Base-by-base conservation (phyloP, 1,139 yeast species). In the Blastobotrys elegans region DNA sequence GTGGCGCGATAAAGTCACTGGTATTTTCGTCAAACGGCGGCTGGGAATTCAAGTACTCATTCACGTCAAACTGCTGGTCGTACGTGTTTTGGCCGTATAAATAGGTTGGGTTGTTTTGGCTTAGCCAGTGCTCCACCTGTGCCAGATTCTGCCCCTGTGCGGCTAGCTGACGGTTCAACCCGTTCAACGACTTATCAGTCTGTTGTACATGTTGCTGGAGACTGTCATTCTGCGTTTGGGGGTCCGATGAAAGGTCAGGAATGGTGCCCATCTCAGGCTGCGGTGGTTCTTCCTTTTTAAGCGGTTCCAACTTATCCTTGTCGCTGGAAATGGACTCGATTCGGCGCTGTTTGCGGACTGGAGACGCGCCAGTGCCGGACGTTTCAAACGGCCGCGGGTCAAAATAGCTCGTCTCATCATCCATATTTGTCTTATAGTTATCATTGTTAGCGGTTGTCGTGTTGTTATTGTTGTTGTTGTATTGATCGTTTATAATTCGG, bases 81-180 rank as follows among this genome's bases (percentile, higher is more conserved):
- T 26, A 16, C 17, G 22, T 8, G 11, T 32, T 10, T 5, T 18
- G 21, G 20, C 11, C 43, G 17, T 39, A 21, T 16, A 13, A 14
- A 24, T 31, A 31, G 13, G 13, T 24, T 4, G 42, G 41, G 3
- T 29, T 13, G 38, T 21, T 39, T 10, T 32, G 32, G 7, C 40
- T 32, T 29, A 44, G 27, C 47, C 42, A 38, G 17, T 44, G 38
- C 33, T 44, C 47, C 17, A 44, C 43, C 26, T 38, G 38, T 7
- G 24, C 34, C 31, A 44, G 30, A 14, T 26, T 38, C 14, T 38
- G 32, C 3, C 33, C 42, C 24, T 44, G 47, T 16, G 22, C 16
- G 16, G 21, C 18, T 11, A 43, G 16, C 31, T 16, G 24, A 3
- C 22, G 33, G 7, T 34, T 4, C 34, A 27, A 27, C 5, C 34